Evolutionary conservation across 2,329 filamentous ascomycete species (phyloP), one percentile per base, ranked within the genome.

Genomic region (Talaromyces sp.): DNA sequence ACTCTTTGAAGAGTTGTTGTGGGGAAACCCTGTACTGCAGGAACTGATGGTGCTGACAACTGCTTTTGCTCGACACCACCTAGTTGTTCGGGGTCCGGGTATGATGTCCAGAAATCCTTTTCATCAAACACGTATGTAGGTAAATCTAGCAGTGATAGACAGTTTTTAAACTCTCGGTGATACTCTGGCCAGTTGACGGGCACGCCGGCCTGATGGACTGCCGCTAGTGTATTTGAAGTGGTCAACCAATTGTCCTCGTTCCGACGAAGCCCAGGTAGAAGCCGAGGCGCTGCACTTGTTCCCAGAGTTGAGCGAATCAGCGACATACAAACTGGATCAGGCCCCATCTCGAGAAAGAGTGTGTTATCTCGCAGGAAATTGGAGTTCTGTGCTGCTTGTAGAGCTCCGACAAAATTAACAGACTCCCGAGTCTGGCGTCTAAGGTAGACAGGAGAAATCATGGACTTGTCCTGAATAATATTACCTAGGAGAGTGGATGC

Each of bases 131-230:
- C 55, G 53, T 73, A 73, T 4, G 62, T 57, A 1, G 69, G 69
- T 0, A 72, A 60, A 7, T 65, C 36, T 9, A 73, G 32, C 11
- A 72, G 44, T 15, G 60, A 22, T 5, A 65, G 65, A 3, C 57
- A 60, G 4, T 57, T 28, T 10, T 62, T 33, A 72, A 86, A 88
- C 63, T 85, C 80, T 61, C 79, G 78, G 73, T 88, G 85, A 68
- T 84, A 89, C 72, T 90, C 89, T 64, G 87, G 83, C 82, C 88
- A 92, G 71, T 89, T 82, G 61, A 91, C 77, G 4, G 17, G 11
- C 6, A 56, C 13, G 1, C 60, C 57, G 5, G 30, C 44, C 10
- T 25, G 15, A n/a, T 57, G 57, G 3, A 44, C 6, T 30, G 54
- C 19, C 13, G 42, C 13, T 1, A 61, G 30, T 22, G 39, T 17